phyloP scores from a whole-genome alignment of 805 yeast species.

The Kodamaea lidongshanica region DNA sequence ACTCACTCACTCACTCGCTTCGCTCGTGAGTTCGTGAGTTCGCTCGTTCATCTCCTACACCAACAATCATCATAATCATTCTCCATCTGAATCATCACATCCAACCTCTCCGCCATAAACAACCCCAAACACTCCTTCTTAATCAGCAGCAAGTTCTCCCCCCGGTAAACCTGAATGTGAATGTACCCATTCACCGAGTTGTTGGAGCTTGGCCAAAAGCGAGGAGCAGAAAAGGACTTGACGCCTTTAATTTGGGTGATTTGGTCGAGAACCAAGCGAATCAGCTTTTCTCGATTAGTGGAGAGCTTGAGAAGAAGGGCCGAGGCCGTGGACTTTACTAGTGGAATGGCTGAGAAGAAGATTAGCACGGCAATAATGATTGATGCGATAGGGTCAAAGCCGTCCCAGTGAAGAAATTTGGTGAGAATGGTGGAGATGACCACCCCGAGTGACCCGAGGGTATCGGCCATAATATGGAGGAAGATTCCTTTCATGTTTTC shows the following conservation, averaged over 20 bases:
- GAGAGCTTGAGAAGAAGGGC: conserved; percentile 61
- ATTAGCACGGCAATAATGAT: conserved; percentile 78
- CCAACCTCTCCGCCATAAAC: conserved; percentile 44
- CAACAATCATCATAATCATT: conserved; percentile 59
- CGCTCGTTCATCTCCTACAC: conserved; percentile 43
- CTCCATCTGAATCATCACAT: conserved; percentile 64
- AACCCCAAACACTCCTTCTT: conserved; percentile 54
- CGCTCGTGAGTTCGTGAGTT: too few relatives aligned
- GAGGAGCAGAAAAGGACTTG: conserved; percentile 77
- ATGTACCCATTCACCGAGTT: conserved; percentile 52
- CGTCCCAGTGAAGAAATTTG: conserved; percentile 56
- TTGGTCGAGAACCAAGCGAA: conserved; percentile 63
- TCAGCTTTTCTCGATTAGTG: conserved; percentile 50
- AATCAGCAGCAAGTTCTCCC: conserved; percentile 58
- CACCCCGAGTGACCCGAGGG: conserved; percentile 95
- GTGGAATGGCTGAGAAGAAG: conserved; percentile 75
- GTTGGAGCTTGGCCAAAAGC: conserved; percentile 71
- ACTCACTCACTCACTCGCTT: too few relatives aligned
- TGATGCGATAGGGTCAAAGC: conserved; percentile 92
- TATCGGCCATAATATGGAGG: conserved; percentile 89
- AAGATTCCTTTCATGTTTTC: conserved; percentile 92
- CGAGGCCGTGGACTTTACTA: conserved; percentile 73
- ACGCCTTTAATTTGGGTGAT: conserved; percentile 71
- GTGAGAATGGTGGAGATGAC: conserved; percentile 83
- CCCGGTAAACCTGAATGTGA: conserved; percentile 67